phyloP scores from a whole-genome alignment of 2,329 filamentous ascomycete species.

The Pseudogymnoascus sp. region DNA sequence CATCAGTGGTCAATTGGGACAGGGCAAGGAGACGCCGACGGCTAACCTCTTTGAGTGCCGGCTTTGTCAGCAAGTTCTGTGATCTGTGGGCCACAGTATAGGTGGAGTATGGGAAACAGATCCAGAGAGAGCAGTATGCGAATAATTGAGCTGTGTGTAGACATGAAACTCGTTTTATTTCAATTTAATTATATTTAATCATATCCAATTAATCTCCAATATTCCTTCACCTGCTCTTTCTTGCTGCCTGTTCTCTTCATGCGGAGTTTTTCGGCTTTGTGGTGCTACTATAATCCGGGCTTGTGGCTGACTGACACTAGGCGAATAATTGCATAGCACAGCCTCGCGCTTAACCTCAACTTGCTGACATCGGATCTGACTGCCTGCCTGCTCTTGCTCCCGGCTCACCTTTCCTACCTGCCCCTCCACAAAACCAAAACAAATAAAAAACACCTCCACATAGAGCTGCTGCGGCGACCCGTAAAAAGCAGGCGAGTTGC shows the following conservation, averaged over 20 bases:
- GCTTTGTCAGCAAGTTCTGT: background rate
- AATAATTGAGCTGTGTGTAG: background rate
- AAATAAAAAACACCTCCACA: background rate
- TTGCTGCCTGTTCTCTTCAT: background rate
- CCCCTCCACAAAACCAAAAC: background rate
- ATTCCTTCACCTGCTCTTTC: background rate
- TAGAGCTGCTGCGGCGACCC: conserved; percentile 3
- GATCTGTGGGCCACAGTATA: background rate
- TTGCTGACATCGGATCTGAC: background rate
- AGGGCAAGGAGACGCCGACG: conserved; percentile 4
- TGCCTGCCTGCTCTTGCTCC: background rate
- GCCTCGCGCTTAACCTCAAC: conserved; percentile 8
- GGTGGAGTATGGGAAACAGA: background rate
- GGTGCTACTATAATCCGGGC: conserved; percentile 2
- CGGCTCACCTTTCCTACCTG: background rate
- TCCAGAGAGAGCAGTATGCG: background rate
- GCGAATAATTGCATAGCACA: conserved; percentile 6
- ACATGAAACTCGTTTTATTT: background rate
- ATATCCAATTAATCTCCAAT: background rate
- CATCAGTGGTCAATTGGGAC: background rate
- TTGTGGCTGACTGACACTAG: background rate
- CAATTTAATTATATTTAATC: background rate
- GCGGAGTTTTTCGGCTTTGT: background rate
- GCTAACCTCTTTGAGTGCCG: background rate
- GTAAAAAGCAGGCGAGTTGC: background rate